Conservation (phyloP, 2,329 filamentous ascomycete genomes). For the Fusarium sp. region DNA sequence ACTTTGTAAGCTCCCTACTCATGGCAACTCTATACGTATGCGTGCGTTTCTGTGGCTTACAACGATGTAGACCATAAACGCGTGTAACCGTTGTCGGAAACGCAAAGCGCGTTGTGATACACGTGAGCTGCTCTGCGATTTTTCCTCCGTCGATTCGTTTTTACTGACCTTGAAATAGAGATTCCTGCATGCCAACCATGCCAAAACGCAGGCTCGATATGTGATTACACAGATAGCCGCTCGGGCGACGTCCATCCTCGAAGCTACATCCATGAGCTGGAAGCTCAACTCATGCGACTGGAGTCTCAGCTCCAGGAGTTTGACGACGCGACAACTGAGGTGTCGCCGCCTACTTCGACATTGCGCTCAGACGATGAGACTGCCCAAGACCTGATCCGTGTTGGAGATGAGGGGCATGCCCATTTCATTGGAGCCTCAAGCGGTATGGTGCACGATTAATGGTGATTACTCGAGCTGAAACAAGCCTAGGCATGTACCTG, state of each 20-base stretch:
- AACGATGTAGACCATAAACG: not conserved
- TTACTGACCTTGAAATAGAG: not conserved
- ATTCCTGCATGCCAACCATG: slow-evolving; percentile 11
- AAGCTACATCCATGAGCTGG: not conserved
- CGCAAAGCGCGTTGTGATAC: slow-evolving; percentile 17
- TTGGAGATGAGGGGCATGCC: not conserved
- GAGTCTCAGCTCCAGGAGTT: not conserved
- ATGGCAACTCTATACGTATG: too few species aligned
- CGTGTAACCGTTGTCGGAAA: slow-evolving; percentile 13
- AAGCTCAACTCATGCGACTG: not conserved
- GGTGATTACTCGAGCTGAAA: accelerated
- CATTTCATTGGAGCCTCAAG: not conserved
- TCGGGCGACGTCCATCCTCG: not conserved
- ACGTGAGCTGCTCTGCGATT: not conserved
- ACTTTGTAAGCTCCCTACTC: not conserved
- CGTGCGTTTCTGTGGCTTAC: not conserved
- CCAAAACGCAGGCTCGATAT: not conserved
- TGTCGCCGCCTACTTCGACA: not conserved
- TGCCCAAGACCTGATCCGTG: not conserved
- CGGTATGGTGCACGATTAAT: not conserved
- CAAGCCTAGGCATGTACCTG: not conserved
- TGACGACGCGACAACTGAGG: not conserved
- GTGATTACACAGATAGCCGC: slow-evolving; percentile 10
- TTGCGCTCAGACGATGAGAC: not conserved
- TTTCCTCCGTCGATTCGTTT: accelerated